These are phyloP conservation scores for Lycium ferocissimum DNA, from an alignment of 257 asterid genomes.

Conservation along the genomic window DNA sequence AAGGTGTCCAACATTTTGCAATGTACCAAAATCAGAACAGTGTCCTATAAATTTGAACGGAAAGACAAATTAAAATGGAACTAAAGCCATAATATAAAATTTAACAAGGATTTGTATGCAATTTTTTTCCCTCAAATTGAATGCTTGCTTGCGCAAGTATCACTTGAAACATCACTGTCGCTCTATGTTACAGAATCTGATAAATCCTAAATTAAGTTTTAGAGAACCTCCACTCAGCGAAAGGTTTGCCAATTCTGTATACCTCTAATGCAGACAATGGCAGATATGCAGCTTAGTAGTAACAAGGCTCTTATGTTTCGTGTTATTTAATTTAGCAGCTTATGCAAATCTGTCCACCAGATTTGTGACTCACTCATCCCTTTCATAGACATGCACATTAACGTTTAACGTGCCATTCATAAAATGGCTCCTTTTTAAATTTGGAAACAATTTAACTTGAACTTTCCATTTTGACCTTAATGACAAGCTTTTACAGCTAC, in stretches of 20 bases:
- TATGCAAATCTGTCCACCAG: conserved; percentile 18
- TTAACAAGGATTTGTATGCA: conserved; percentile 7
- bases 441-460: background rate
- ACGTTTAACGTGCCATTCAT: background rate
- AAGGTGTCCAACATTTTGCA: background rate
- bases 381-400: background rate
- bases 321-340: background rate
- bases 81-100: conserved; percentile 1
- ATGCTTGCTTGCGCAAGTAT: background rate
- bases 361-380: background rate
- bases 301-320: background rate
- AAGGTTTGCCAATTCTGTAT: background rate
- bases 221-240: background rate
- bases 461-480: background rate
- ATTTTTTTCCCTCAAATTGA: background rate
- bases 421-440: background rate
- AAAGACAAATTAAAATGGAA: background rate
- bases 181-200: background rate
- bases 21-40: background rate
- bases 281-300: background rate
- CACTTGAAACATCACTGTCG: background rate
- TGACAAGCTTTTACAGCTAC: background rate
- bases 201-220: background rate
- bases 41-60: background rate
- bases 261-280: background rate